Evolutionary conservation across 2,329 filamentous ascomycete genomes (phyloP).

Genomic region (Claviceps paspali): DNA sequence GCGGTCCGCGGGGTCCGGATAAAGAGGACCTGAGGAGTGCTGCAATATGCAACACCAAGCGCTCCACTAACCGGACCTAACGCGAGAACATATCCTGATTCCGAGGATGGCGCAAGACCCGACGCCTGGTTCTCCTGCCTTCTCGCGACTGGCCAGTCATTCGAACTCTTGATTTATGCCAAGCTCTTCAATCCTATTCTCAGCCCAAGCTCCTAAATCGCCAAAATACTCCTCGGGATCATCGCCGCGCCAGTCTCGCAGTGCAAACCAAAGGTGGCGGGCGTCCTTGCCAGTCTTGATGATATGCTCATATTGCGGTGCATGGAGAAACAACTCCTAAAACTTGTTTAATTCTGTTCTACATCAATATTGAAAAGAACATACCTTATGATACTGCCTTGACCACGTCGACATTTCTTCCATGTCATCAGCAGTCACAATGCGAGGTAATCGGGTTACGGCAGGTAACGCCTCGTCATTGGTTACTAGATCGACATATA

Average conservation of each 20-base stretch:
- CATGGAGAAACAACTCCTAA: neutral
- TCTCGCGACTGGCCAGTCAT: too few species aligned
- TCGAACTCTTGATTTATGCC: too few species aligned
- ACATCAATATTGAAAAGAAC: neutral
- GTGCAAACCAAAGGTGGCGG: neutral
- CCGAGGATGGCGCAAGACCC: too few species aligned
- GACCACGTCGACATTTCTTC: constrained; percentile 11
- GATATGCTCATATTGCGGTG: neutral
- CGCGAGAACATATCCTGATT: too few species aligned
- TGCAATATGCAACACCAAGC: too few species aligned
- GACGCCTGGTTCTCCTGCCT: too few species aligned
- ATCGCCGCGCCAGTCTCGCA: constrained; percentile 8
- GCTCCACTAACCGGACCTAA: too few species aligned
- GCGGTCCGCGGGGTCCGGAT: too few species aligned
- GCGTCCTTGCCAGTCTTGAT: neutral
- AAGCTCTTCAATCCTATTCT: too few species aligned
- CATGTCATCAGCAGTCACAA: constrained; percentile 6
- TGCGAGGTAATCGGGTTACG: constrained; percentile 9
- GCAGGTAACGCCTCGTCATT: constrained; percentile 11
- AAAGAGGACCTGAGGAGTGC: too few species aligned
- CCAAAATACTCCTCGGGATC: neutral
- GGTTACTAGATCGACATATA: constrained; percentile 7
- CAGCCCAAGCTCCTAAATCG: neutral
- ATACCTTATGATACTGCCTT: constrained; percentile 13
- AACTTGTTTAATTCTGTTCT: neutral